Percentiles rank a stretch among this genome's conserved stretches.
Evolutionary conservation across 2,329 filamentous ascomycete species (phyloP).

Genomic region (Colletotrichum nymphaeae): DNA sequence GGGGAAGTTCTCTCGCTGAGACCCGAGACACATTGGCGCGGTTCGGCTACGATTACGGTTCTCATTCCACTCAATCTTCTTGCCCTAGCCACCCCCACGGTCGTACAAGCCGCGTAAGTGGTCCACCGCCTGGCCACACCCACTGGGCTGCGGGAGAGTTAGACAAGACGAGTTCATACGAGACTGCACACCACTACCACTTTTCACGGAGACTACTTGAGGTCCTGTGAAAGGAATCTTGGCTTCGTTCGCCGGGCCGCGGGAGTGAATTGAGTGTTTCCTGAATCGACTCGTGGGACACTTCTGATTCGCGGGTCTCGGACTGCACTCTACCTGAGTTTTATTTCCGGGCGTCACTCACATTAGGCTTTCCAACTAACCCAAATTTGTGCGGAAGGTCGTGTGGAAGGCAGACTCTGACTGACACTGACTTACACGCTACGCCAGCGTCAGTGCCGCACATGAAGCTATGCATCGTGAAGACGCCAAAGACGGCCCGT

Average conservation of each 20-base stretch:
- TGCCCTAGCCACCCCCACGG: conserved; percentile 15
- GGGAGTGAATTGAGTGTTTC: not conserved
- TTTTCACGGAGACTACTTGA: not conserved
- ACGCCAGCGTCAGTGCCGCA: not conserved
- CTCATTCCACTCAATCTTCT: not conserved
- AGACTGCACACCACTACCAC: not conserved
- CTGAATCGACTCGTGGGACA: not conserved
- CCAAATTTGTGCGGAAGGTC: not conserved
- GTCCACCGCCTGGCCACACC: not conserved
- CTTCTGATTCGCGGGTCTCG: not conserved
- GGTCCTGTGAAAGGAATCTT: not conserved
- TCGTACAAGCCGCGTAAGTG: not conserved
- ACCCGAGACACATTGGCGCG: conserved; percentile 20
- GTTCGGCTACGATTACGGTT: not conserved
- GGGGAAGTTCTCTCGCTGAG: not conserved
- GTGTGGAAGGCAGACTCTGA: not conserved
- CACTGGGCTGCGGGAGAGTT: not conserved
- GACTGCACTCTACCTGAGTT: not conserved
- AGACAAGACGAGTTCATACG: not conserved
- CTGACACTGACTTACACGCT: not conserved
- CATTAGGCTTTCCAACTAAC: not conserved
- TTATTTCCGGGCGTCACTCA: not conserved
- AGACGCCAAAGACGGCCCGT: not conserved
- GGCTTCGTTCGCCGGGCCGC: not conserved
- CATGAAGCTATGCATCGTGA: not conserved